Base-by-base conservation (phyloP, 148 eudicot species). In the Euryodendron excelsum region DNA sequence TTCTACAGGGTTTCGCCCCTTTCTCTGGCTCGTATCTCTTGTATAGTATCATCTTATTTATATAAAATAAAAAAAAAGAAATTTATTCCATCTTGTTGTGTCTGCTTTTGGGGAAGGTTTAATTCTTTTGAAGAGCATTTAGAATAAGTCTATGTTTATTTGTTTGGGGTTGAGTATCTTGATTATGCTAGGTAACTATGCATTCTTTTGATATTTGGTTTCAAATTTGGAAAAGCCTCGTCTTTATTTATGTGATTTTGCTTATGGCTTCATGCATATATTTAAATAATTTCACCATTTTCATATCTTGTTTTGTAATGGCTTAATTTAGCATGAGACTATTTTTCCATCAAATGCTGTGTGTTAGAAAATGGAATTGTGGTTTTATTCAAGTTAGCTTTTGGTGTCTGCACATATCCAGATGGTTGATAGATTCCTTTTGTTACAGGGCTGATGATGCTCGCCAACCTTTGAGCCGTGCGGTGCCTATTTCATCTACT, bases 381-480 rank as follows among this genome's bases (percentile, higher is more conserved):
- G 63, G 13, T 21, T 50, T 48, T 45, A 63, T 7, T 45, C 17
- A 31, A 48, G 21, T 37, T 60, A 59, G 20, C 34, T 17, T 60
- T 74, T 59, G 50, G 48, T 60, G 33, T 55, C 37, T 37, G 60
- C 30, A 10, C 30, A 53, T 27, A 41, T 28, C 47, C 30, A n/a
- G 33, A 25, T 33, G 36, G n/a, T 69, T 75, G 30, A 80, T 74
- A 31, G 64, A 28, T 80, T 81, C 63, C 72, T 70, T 76, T 80
- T 62, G 53, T 77, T 77, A 69, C 93, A 95, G 99, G 96, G 94
- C 89, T 85, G 97, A 91, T 83, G 97, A 94, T 90, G 90, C 92
- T 79, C 94, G 96, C 65, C 97, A 86, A 88, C 97, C 99, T 52
- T 73, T 95, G 97, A 95, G 96, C 83, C 97, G 99, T 37, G 72